A percentile compares a stretch with the other conserved stretches of the same genome.
Evolutionary conservation across 75 land plant species (phyloP).

Genomic region (Pinus tabuliformis): DNA sequence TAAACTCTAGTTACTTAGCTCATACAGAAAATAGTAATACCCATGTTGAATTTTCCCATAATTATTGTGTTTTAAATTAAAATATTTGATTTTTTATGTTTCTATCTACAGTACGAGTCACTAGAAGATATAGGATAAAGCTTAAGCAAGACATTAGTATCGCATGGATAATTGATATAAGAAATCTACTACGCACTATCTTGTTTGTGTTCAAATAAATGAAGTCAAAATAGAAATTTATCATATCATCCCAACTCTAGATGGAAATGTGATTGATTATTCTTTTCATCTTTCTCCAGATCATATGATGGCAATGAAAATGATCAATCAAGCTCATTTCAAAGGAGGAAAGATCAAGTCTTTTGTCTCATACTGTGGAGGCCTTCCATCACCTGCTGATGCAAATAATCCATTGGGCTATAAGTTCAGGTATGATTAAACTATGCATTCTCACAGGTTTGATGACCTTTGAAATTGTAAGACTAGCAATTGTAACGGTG

Average conservation of each 20-base stretch:
- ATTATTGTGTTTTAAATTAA: too few relatives aligned
- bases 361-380: constrained; percentile 96
- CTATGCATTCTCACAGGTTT: background rate
- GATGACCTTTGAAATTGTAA: background rate
- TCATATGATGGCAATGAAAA: constrained; percentile 99
- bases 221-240: background rate
- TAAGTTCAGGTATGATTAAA: constrained; percentile 78
- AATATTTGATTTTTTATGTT: too few relatives aligned
- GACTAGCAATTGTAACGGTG: background rate
- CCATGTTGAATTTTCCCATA: too few relatives aligned
- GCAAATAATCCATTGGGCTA: constrained; percentile 97
- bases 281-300: constrained; percentile 37
- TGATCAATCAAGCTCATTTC: constrained; percentile 81
- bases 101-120: too few relatives aligned
- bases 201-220: background rate
- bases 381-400: constrained; percentile 91
- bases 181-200: too few relatives aligned
- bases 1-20: too few relatives aligned
- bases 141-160: too few relatives aligned
- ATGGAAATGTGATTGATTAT: background rate
- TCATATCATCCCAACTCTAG: background rate
- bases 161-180: too few relatives aligned
- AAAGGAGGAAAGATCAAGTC: constrained; percentile 64
- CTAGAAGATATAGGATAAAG: too few relatives aligned
- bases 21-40: too few relatives aligned